Evolutionary conservation across 176 grass and related monocot genomes (phyloP).

Genomic region (Paspalum vaginatum): DNA sequence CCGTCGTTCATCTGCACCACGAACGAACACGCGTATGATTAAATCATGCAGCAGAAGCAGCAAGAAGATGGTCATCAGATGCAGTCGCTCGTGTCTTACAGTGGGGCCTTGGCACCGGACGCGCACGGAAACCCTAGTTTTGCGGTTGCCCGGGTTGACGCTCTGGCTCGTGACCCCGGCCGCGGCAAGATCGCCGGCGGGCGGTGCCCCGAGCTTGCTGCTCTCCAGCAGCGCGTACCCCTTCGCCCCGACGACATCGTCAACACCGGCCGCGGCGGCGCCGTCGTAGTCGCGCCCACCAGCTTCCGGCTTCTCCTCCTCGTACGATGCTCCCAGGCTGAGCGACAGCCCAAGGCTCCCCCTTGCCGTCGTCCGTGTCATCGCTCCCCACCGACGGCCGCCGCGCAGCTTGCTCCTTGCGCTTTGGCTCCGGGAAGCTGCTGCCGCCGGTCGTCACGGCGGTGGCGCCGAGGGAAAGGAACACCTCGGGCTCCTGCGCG

Average conservation of each 20-base stretch:
- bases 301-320: conserved; percentile 40
- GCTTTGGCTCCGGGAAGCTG: conserved; percentile 40
- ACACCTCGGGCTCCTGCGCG: conserved; percentile 64
- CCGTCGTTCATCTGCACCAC: conserved; percentile 87
- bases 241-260: conserved; percentile 22
- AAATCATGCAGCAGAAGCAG: background rate
- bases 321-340: conserved; percentile 55
- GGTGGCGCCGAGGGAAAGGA: conserved; percentile 68
- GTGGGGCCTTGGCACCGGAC: conserved; percentile 91
- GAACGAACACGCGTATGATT: background rate
- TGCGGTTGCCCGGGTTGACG: conserved; percentile 85
- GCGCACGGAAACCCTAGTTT: conserved; percentile 99
- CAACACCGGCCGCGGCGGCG: background rate
- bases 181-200: conserved; percentile 24
- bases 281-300: conserved; percentile 18
- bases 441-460: background rate
- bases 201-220: conserved; percentile 46
- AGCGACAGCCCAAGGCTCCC: conserved; percentile 78
- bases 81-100: conserved; percentile 54
- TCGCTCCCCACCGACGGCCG: conserved; percentile 42
- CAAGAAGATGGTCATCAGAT: background rate
- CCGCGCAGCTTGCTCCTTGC: conserved; percentile 40
- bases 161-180: conserved; percentile 61
- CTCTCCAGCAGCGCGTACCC: conserved; percentile 62
- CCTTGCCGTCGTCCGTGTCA: conserved; percentile 56